phyloP scores from a whole-genome alignment of 108 stramenopile genomes.

The Poteriospumella lacustris region DNA sequence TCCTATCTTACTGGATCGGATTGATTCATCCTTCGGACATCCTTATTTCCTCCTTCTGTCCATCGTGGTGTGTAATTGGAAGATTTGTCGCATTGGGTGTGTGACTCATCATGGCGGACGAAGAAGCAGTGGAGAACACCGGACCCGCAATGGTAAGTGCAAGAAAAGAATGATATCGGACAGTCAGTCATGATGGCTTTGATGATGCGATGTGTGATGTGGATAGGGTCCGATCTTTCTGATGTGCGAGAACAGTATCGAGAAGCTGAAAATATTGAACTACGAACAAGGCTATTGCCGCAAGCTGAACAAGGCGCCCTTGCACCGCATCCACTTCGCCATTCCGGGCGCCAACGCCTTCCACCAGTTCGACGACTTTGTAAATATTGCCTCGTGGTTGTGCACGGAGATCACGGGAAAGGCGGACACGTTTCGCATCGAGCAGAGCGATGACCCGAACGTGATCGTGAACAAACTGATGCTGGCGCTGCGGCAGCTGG shows the following conservation, averaged over 20 bases:
- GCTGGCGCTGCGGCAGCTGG: constrained; percentile 49
- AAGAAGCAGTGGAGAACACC: too few relatives aligned
- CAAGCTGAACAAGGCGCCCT: constrained; percentile 35
- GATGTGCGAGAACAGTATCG: constrained; percentile 47
- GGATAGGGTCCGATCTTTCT: constrained; percentile 38
- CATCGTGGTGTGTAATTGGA: too few relatives aligned
- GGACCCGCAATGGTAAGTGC: too few relatives aligned
- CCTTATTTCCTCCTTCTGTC: too few relatives aligned
- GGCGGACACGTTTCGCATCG: constrained; percentile 36
- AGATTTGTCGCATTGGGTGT: too few relatives aligned
- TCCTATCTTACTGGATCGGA: too few relatives aligned
- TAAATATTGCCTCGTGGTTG: constrained; percentile 29
- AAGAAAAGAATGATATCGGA: too few relatives aligned
- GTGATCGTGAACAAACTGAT: constrained; percentile 56
- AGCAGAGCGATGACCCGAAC: constrained; percentile 59
- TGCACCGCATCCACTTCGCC: constrained; percentile 40
- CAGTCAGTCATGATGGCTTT: too few relatives aligned
- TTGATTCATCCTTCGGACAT: too few relatives aligned
- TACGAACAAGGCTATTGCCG: constrained; percentile 48
- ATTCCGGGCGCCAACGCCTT: constrained; percentile 35
- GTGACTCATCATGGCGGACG: too few relatives aligned
- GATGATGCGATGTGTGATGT: too few relatives aligned
- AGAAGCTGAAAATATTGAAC: constrained; percentile 54
- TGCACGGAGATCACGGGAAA: constrained; percentile 32
- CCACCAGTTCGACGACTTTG: constrained; percentile 42